Base-by-base conservation (phyloP, 768 basidiomycete genomes). In the Leucosporidium scottii region DNA sequence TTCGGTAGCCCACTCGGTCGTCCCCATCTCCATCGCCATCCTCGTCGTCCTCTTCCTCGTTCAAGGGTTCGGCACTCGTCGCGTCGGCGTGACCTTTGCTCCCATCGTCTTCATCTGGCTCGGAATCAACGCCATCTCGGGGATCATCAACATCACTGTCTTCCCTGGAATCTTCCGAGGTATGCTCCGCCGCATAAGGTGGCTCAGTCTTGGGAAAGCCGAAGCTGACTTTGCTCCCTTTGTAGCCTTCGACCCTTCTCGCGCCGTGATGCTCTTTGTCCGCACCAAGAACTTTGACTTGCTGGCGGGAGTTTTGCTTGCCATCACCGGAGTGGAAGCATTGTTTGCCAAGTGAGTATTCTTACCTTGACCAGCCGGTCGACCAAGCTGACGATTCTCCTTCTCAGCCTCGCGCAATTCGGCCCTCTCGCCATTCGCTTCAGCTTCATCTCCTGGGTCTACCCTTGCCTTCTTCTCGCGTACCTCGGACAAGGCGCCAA, bases 401-500 rank as follows among this genome's bases (percentile, higher is more conserved):
- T 34, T 47, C 12, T 34, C 66, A 86, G 85, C 68, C 81, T 88
- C 39, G 87, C 86, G 6, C 86, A 87, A 72, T 89, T 88, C 79
- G 85, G 84, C 75, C 83, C 81, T 18, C 54, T 78, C 10, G 84
- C 85, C 10, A 87, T 87, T 60, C 82, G 83, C 67, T 82, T 84
- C 66, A 57, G 78, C 61, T 61, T 87, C 74, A 74, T 76, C 28
- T 68, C 62, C 17, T 78, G 85, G 61, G 85, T 84, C 1, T 87
- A 85, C 73, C 86, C 86, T 0, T 81, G 82, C 21, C 78, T 89
- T 48, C 67, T 85, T 1, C 79, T 89, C 0, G 59, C 59, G 1
- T 89, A 89, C 73, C 83, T 89, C 23, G 87, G 87, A 2, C 87
- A 89, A 77, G 87, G 87, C 20, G 84, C 87, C 17, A 80, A 82